phyloP scores from a whole-genome alignment of 306 rosid genomes.

The Betula pendula region DNA sequence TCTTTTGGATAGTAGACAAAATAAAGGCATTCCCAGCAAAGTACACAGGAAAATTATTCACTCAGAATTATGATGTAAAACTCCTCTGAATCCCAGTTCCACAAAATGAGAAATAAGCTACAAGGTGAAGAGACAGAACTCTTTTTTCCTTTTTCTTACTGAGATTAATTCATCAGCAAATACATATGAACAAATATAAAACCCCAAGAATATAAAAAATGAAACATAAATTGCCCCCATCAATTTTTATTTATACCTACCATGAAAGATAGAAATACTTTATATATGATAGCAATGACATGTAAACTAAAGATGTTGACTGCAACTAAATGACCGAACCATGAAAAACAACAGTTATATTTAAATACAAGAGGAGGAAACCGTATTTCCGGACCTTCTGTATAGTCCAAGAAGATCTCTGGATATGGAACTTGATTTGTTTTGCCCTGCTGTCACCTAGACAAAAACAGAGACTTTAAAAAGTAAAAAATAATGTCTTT shows the following conservation, averaged over 20 bases:
- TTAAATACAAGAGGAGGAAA: background rate
- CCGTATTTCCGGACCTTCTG: slow-evolving; percentile 50
- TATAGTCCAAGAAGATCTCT: slow-evolving; percentile 67
- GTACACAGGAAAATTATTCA: background rate
- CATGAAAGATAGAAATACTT: too few relatives aligned
- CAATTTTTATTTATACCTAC: too few relatives aligned
- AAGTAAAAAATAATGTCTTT: background rate
- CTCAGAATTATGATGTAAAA: too few relatives aligned
- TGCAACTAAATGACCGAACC: background rate
- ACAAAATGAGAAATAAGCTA: too few relatives aligned
- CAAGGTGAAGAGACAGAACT: background rate
- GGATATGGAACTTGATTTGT: slow-evolving; percentile 45
- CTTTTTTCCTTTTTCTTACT: background rate
- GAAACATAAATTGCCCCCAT: background rate
- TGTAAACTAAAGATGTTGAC: background rate
- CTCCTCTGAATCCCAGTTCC: background rate
- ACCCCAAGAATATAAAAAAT: background rate
- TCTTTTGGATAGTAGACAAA: background rate
- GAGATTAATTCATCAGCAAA: background rate
- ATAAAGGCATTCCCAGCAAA: background rate
- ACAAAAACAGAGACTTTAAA: slow-evolving; percentile 14
- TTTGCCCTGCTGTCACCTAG: slow-evolving; percentile 42
- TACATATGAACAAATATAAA: background rate
- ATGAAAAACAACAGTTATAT: background rate
- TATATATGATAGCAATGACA: background rate